These are phyloP conservation scores for Daedalea quercina DNA, from an alignment of 768 basidiomycete genomes.

Conservation along the genomic window DNA sequence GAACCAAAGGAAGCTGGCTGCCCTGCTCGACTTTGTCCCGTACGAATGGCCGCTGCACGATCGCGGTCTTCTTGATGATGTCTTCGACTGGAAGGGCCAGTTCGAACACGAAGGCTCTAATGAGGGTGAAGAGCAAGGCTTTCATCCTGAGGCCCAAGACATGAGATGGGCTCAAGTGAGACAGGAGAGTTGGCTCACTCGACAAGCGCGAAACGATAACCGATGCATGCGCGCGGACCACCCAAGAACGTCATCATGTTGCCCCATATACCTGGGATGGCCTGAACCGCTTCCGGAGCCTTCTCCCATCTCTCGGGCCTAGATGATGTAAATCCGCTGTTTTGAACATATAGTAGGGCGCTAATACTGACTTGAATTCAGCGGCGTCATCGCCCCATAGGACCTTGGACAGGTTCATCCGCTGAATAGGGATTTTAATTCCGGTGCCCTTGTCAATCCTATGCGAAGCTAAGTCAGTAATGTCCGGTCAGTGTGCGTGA, in stretches of 20 bases:
- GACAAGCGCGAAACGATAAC: slow-evolving; percentile 54
- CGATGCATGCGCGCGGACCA: slow-evolving; percentile 60
- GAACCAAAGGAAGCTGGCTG: slow-evolving; percentile 13
- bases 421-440: slow-evolving; percentile 42
- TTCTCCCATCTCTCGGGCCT: slow-evolving; percentile 62
- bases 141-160: slow-evolving; percentile 16
- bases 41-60: slow-evolving; percentile 17
- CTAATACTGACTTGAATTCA: slow-evolving; percentile 51
- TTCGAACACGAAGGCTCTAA: slow-evolving; percentile 21
- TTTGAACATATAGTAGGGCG: not conserved
- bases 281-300: slow-evolving; percentile 33
- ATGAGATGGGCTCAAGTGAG: slow-evolving; percentile 3
- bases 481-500: not conserved
- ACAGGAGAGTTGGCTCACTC: slow-evolving; percentile 35
- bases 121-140: slow-evolving; percentile 21
- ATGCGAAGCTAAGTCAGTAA: not conserved
- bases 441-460: slow-evolving; percentile 24
- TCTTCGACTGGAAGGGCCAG: slow-evolving; percentile 16
- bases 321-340: not conserved
- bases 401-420: slow-evolving; percentile 41
- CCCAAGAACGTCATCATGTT: slow-evolving; percentile 56
- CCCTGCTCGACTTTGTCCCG: slow-evolving; percentile 8
- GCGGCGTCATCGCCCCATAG: slow-evolving; percentile 59
- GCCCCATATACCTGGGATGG: slow-evolving; percentile 54
- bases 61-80: slow-evolving; percentile 7